Base-by-base conservation (phyloP, 73 alveolate genomes). In the Paramecium caudatum region DNA sequence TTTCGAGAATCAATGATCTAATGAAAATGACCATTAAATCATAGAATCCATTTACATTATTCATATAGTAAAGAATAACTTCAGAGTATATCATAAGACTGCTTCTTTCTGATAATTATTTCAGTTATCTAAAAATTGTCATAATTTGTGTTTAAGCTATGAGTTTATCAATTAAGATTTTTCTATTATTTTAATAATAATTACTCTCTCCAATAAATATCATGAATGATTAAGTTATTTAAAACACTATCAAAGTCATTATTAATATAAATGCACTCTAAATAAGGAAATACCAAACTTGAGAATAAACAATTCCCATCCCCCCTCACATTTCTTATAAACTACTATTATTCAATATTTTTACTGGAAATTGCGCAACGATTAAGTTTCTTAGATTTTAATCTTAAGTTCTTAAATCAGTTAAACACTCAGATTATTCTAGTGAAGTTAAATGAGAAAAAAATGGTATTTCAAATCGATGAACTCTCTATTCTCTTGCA, bases 291-390 rank as follows among this genome's bases (percentile, higher is more conserved):
- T 6, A 74, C 32, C 32, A 74, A 37, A 74, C 88, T 74, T 37
- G 88, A 74, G 43, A 41, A 74, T 21, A 74, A 19, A 25, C 88
- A 74, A 39, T 74, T 74, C 0, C 88, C 88, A 39, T 74, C 88
- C 1, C 88, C 88, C 43, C 88, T 74, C 1, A 74, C 88, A 21
- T 68, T 36, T 43, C 88, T 74, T 9, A 74, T 34, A 74, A 21
- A 74, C 88, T 74, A 55, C 6, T 12, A 37, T 4, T 4, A 8
- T 9, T n/a, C 25, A 19, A 39, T 39, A 74, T 39, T 21, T 1
- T 27, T 74, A 74, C 88, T 10, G 88, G 88, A 39, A 41, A 74
- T 12, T 74, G 33, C 2, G 65, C 27, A 5, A 37, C 12, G 39
- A 74, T 45, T 19, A 74, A 74, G 16, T 37, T 7, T 4, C 23